A percentile compares a stretch with the other conserved stretches of the same genome.
These are phyloP conservation scores for Penicillium janthinellum DNA, from an alignment of 2,329 filamentous ascomycete species.

Conservation along the genomic window DNA sequence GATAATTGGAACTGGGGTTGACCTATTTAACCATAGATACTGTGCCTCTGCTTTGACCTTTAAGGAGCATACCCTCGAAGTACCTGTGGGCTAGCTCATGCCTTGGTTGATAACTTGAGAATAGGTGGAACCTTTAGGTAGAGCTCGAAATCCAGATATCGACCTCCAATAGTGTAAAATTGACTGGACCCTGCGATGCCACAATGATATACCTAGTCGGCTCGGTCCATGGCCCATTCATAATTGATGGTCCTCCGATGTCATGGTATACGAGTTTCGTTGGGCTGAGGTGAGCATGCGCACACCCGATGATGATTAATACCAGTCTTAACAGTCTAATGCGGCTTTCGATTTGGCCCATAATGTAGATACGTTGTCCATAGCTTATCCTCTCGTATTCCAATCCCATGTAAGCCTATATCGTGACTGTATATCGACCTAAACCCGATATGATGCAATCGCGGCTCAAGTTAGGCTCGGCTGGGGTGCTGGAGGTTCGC, in stretches of 20 bases:
- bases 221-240: too few relatives aligned
- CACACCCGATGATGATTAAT: neutral
- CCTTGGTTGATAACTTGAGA: too few relatives aligned
- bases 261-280: neutral
- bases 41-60: too few relatives aligned
- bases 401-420: neutral
- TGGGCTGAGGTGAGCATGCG: constrained; percentile 1
- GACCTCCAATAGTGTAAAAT: too few relatives aligned
- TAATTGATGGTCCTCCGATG: too few relatives aligned
- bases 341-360: neutral
- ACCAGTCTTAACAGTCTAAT: neutral
- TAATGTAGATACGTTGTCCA: neutral
- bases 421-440: neutral
- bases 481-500: constrained; percentile 14
- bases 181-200: too few relatives aligned
- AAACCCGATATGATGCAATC: constrained; percentile 14
- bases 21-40: too few relatives aligned
- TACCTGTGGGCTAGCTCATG: too few relatives aligned
- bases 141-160: too few relatives aligned
- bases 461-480: constrained; percentile 16
- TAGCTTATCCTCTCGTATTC: neutral
- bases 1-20: neutral
- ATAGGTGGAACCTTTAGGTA: too few relatives aligned
- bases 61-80: too few relatives aligned
- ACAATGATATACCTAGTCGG: too few relatives aligned